Evolutionary conservation across 495 filamentous ascomycete species (phyloP), one percentile per base, ranked within the genome.

Genomic region (Hyaloscypha bicolor): DNA sequence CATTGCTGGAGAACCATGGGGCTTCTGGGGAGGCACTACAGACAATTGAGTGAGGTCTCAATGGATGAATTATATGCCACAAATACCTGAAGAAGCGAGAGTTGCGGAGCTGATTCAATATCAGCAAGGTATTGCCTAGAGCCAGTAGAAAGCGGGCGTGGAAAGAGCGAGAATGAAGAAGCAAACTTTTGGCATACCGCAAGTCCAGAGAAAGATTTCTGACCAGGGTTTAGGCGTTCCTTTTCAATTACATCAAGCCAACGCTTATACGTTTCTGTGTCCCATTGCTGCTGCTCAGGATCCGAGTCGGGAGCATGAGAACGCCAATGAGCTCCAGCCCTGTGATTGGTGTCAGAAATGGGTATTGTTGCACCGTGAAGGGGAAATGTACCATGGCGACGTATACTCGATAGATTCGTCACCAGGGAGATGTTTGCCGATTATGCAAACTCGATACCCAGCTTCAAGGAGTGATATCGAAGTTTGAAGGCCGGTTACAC

Each of bases 181-280:
- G 21, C 4, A 55, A 45, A 31, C n/a, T 5, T 4, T 29, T 29
- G 29, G 25, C 53, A 9, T 55, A 55, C 53, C 3, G 53, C 53
- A 55, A 55, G 53, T 9, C 53, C 53, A 9, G 53, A 55, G 12
- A 5, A n/a, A 3, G 21, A 9, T 25, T 4, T 31, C 53, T 31
- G 22, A 9, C 29, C 21, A 29, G 29, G 22, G 8, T 55, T 19
- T 16, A 2, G 6, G 4, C 21, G 9, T 14, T 55, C 53, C 8
- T 55, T 22, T 55, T 55, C 21, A n/a, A 55, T 55, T 3, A 55
- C 53, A 5, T 55, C 53, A 55, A 55, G 53, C 53, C 53, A 55
- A 55, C 25, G 29, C 53, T 6, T 55, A 31, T 55, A 55, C 6
- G 53, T 55, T 16, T 55, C 53, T 6, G 14, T 14, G 14, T 55